A percentile compares a stretch with the other conserved stretches of the same genome.
Evolutionary conservation across 805 yeast species (phyloP).

Genomic region (Zygotorulaspora florentina): DNA sequence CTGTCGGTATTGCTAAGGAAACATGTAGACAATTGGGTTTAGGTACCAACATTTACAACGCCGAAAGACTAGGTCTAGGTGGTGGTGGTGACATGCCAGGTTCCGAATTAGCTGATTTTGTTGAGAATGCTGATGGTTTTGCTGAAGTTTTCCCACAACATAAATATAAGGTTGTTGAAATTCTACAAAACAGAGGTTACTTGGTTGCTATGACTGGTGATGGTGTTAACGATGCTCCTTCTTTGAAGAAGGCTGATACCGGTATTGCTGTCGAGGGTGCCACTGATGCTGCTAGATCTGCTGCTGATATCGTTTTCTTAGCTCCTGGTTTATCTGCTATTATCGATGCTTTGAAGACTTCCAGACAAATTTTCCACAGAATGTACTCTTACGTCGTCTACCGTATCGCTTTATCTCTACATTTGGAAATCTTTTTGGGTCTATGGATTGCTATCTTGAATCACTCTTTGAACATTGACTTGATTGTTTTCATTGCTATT

Average conservation of each 20-base stretch:
- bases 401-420: constrained; percentile 95
- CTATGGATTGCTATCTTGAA: constrained; percentile 94
- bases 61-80: constrained; percentile 93
- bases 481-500: constrained; percentile 93
- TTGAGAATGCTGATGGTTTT: constrained; percentile 96
- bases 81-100: constrained; percentile 97
- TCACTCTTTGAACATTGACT: constrained; percentile 79
- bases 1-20: constrained; percentile 98
- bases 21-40: constrained; percentile 96
- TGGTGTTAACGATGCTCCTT: constrained; percentile 98
- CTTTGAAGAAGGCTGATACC: constrained; percentile 90
- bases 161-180: constrained; percentile 93
- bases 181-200: constrained; percentile 92
- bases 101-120: constrained; percentile 95
- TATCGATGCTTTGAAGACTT: constrained; percentile 90
- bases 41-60: constrained; percentile 94
- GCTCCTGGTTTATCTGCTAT: constrained; percentile 95
- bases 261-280: constrained; percentile 99
- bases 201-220: constrained; percentile 99
- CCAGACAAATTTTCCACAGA: constrained; percentile 97
- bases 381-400: constrained; percentile 97
- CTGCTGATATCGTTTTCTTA: constrained; percentile 92
- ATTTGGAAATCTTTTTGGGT: constrained; percentile 92
- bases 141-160: constrained; percentile 99
- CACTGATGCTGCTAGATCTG: constrained; percentile 94